These are phyloP conservation scores for Hygrophila difformis DNA, from an alignment of 257 asterid species.

Conservation along the genomic window DNA sequence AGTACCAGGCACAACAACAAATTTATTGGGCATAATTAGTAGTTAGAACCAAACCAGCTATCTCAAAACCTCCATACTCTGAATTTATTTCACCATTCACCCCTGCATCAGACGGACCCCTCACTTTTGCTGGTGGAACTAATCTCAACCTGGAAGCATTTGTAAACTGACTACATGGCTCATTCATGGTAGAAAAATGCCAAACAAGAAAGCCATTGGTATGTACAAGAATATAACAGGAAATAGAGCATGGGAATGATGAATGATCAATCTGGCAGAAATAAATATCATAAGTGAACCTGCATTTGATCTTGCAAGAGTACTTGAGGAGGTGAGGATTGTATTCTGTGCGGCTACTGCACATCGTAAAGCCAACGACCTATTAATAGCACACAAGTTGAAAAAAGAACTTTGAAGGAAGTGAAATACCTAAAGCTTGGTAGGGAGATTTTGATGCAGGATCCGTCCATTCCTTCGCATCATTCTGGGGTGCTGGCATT, in stretches of 20 bases:
- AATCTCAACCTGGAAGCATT: background rate
- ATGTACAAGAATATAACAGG: too few species aligned
- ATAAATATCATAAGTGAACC: too few species aligned
- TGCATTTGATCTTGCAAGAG: conserved; percentile 91
- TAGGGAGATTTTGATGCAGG: conserved; percentile 74
- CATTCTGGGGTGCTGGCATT: conserved; percentile 32
- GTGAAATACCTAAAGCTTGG: conserved; percentile 78
- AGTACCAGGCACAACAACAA: too few species aligned
- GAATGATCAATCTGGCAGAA: conserved; percentile 5
- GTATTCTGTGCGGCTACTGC: conserved; percentile 73
- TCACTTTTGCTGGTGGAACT: conserved; percentile 20
- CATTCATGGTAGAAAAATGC: background rate
- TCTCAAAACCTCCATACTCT: background rate
- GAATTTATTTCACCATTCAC: conserved; percentile 19
- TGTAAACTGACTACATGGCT: background rate
- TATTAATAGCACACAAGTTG: background rate
- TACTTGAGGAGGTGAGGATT: conserved; percentile 79
- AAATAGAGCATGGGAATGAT: background rate
- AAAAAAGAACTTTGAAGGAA: background rate
- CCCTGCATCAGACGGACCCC: conserved; percentile 24
- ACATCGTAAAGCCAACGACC: conserved; percentile 9
- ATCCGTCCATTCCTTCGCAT: conserved; percentile 53
- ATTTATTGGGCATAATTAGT: too few species aligned
- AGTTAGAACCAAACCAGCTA: too few species aligned
- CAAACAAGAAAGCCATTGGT: too few species aligned